Conservation (phyloP, 305 asterid genomes). For the Andrographis paniculata region DNA sequence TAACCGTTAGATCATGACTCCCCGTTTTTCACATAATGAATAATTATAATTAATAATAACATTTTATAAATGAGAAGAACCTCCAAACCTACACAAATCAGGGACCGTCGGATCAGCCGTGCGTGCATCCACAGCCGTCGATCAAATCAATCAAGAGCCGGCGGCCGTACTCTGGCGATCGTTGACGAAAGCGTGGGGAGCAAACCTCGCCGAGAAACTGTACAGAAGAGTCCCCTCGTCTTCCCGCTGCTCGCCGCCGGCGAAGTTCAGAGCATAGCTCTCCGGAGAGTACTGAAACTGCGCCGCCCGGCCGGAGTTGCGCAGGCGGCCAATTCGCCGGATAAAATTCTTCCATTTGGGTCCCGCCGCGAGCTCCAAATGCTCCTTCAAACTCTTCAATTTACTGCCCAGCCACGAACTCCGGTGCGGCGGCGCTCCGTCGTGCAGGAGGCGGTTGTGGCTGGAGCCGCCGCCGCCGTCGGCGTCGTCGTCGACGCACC, state of each 20-base stretch:
- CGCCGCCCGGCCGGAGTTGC: conserved; percentile 12
- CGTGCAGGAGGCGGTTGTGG: conserved; percentile 19
- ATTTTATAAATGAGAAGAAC: too few species aligned
- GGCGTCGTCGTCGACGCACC: conserved; percentile 12
- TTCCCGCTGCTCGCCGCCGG: background rate
- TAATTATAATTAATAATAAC: too few species aligned
- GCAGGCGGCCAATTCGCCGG: conserved; percentile 40
- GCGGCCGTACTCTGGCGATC: too few species aligned
- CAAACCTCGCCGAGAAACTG: background rate
- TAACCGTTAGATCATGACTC: too few species aligned
- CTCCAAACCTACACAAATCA: too few species aligned
- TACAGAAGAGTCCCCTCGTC: background rate
- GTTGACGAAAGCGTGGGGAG: background rate
- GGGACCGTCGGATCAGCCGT: too few species aligned
- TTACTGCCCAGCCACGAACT: conserved; percentile 30
- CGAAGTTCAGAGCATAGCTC: conserved; percentile 1
- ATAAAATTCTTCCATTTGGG: conserved; percentile 66
- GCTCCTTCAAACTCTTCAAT: conserved; percentile 36
- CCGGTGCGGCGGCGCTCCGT: conserved; percentile 9
- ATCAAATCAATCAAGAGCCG: too few species aligned
- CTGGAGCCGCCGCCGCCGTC: conserved; percentile 14
- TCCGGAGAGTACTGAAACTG: conserved; percentile 1
- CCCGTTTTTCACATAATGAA: too few species aligned
- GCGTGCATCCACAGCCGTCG: too few species aligned
- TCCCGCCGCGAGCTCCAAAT: conserved; percentile 60